Evolutionary conservation across 305 asterid genomes (phyloP).

Genomic region (Solanum hybrid): DNA sequence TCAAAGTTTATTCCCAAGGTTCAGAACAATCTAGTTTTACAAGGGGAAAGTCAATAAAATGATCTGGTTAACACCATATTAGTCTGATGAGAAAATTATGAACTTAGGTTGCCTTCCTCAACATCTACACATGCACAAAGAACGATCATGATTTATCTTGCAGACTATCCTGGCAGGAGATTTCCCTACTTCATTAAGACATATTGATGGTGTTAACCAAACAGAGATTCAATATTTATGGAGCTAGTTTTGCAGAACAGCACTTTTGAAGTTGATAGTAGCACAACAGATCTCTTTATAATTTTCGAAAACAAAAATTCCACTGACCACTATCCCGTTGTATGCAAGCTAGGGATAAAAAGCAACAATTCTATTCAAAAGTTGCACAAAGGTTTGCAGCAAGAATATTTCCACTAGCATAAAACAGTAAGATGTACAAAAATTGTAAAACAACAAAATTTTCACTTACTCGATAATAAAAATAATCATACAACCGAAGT

Average conservation of each 20-base stretch:
- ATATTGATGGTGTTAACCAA: background rate
- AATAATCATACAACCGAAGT: constrained; percentile 79
- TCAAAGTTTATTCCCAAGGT: background rate
- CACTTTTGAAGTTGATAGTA: background rate
- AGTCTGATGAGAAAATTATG: background rate
- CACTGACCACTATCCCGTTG: background rate
- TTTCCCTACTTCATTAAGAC: background rate
- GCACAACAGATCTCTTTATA: background rate
- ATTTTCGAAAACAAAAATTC: background rate
- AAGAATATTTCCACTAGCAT: background rate
- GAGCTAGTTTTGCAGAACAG: background rate
- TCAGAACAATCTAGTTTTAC: background rate
- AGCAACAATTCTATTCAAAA: background rate
- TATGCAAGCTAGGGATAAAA: background rate
- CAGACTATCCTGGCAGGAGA: background rate
- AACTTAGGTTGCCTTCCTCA: background rate
- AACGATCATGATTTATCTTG: background rate
- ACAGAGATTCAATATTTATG: background rate
- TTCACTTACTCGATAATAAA: constrained; percentile 69
- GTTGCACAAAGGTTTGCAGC: background rate
- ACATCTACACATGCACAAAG: background rate
- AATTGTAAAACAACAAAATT: background rate
- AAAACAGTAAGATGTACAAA: background rate
- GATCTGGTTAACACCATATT: background rate
- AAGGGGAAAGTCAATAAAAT: background rate